Evolutionary conservation across 2,329 filamentous ascomycete genomes (phyloP).

Genomic region (Rhinocladiella mackenziei): DNA sequence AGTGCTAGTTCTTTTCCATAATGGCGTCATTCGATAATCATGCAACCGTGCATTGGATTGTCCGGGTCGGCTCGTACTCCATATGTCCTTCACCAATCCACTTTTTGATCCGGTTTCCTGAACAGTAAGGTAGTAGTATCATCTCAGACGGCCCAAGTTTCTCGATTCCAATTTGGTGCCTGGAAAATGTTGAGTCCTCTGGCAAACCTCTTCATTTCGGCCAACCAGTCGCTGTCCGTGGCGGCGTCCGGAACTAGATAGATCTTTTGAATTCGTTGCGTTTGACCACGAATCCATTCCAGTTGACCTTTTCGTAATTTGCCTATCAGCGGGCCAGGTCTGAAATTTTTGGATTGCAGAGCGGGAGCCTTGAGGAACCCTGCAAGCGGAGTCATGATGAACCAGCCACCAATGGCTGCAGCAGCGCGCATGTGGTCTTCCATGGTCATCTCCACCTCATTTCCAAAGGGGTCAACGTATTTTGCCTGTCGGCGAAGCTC

Average conservation of each 20-base stretch:
- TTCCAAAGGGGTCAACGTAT: slow-evolving; percentile 22
- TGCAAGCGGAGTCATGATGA: slow-evolving; percentile 18
- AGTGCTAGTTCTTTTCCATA: too few species aligned
- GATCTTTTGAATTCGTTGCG: slow-evolving; percentile 19
- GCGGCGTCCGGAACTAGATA: slow-evolving; percentile 11
- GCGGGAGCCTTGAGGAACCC: slow-evolving; percentile 11
- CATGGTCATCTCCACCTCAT: slow-evolving; percentile 20
- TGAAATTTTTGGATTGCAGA: background rate
- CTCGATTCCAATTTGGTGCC: too few species aligned
- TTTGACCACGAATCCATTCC: slow-evolving; percentile 18
- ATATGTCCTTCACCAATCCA: too few species aligned
- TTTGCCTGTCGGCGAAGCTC: slow-evolving; percentile 17
- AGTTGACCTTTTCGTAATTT: slow-evolving; percentile 17
- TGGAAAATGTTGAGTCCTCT: too few species aligned
- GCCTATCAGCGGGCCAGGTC: slow-evolving; percentile 9
- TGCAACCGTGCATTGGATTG: too few species aligned
- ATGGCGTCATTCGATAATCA: too few species aligned
- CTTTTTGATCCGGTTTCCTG: too few species aligned
- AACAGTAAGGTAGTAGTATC: too few species aligned
- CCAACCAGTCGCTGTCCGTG: background rate
- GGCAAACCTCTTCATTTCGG: background rate
- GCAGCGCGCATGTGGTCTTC: slow-evolving; percentile 22
- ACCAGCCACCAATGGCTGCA: slow-evolving; percentile 23
- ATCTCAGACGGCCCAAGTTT: too few species aligned
- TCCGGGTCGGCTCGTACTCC: too few species aligned